Conservation (phyloP, 768 basidiomycete genomes). For the Leccinum obscurum region DNA sequence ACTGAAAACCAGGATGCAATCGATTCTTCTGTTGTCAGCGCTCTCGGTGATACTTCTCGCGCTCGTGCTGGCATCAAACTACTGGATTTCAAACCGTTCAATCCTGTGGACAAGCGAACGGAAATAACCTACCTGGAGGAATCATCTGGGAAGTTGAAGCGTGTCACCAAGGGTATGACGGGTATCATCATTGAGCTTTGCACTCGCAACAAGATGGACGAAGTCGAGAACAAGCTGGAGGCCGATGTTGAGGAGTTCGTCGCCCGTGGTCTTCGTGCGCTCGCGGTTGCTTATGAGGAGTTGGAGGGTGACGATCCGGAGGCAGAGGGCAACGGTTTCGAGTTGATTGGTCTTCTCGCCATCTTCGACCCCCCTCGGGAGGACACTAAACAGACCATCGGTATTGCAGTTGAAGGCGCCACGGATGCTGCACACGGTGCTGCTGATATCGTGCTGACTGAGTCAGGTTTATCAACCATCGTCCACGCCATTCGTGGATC, state of each 20-base stretch:
- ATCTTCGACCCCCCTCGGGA: slow-evolving; percentile 98
- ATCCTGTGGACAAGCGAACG: slow-evolving; percentile 98
- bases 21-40: slow-evolving; percentile 81
- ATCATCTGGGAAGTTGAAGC: slow-evolving; percentile 93
- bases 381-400: slow-evolving; percentile 98
- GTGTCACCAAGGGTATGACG: slow-evolving; percentile 99
- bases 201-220: slow-evolving; percentile 95
- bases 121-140: slow-evolving; percentile 98
- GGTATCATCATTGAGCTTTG: slow-evolving; percentile 98
- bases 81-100: slow-evolving; percentile 99
- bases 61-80: slow-evolving; percentile 95
- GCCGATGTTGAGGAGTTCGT: slow-evolving; percentile 96
- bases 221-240: slow-evolving; percentile 88
- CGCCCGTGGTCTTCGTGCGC: slow-evolving; percentile 89
- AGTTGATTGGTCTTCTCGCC: slow-evolving; percentile 93
- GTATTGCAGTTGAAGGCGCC: slow-evolving; percentile 99
- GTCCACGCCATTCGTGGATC: slow-evolving; percentile 98
- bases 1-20: slow-evolving; percentile 99
- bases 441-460: slow-evolving; percentile 96
- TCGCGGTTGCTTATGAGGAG: slow-evolving; percentile 95
- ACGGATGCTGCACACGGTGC: slow-evolving; percentile 98
- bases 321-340: slow-evolving; percentile 93
- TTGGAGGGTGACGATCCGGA: slow-evolving; percentile 80
- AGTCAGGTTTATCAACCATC: slow-evolving; percentile 98
- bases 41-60: slow-evolving; percentile 66